Conservation (phyloP, 495 filamentous ascomycete genomes). For the Penicillium nucicola region DNA sequence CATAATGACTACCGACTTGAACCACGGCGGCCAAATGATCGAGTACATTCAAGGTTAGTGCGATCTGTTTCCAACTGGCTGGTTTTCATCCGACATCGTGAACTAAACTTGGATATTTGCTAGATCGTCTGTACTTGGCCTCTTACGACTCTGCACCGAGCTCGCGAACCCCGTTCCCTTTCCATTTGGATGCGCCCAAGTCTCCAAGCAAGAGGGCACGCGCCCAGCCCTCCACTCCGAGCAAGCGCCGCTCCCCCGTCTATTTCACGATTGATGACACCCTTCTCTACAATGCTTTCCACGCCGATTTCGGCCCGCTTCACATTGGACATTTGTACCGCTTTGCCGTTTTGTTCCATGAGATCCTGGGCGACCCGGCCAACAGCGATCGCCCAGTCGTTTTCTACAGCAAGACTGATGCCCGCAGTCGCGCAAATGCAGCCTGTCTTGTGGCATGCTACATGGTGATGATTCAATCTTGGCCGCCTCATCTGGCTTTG, state of each 20-base stretch:
- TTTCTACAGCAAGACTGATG: conserved; percentile 90
- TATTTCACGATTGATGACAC: conserved; percentile 96
- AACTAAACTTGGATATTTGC: conserved; percentile 11
- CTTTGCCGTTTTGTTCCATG: conserved; percentile 92
- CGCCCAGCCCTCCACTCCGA: conserved; percentile 53
- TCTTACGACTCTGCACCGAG: conserved; percentile 82
- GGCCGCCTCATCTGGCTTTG: conserved; percentile 97
- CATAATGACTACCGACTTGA: conserved; percentile 37
- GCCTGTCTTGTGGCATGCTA: conserved; percentile 95
- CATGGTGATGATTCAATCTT: conserved; percentile 97
- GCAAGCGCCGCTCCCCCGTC: conserved; percentile 62
- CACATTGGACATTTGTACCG: conserved; percentile 97
- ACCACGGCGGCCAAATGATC: conserved; percentile 67
- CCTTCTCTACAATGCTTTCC: conserved; percentile 95
- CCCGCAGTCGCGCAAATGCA: conserved; percentile 92
- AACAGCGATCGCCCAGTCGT: conserved; percentile 84
- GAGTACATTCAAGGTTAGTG: conserved; percentile 73
- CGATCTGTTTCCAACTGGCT: conserved; percentile 1
- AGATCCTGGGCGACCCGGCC: conserved; percentile 82
- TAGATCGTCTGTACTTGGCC: conserved; percentile 93
- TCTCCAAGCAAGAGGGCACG: conserved; percentile 76
- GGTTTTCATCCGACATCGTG: not conserved
- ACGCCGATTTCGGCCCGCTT: conserved; percentile 95
- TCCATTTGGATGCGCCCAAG: conserved; percentile 55
- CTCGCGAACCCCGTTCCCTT: conserved; percentile 82